A percentile compares a stretch with the other conserved stretches of the same genome.
Conservation (phyloP, 2,329 filamentous ascomycete species). For the Huntiella abstrusa region DNA sequence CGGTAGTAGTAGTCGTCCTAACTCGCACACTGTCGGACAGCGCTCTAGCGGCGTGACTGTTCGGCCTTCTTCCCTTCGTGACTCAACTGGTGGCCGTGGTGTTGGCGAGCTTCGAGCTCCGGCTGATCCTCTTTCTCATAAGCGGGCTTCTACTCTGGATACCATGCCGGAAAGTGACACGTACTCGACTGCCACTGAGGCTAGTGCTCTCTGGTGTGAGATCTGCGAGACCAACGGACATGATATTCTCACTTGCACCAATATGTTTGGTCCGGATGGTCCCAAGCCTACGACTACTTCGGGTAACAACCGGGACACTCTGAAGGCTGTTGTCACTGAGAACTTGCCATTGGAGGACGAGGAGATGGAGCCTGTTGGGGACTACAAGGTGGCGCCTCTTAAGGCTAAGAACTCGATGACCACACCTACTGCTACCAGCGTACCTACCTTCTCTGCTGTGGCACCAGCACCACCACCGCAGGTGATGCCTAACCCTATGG, state of each 20-base stretch:
- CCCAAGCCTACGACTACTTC: constrained; percentile 16
- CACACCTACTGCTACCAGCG: constrained; percentile 7
- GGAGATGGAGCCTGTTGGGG: constrained; percentile 16
- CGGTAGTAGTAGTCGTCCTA: constrained; percentile 13
- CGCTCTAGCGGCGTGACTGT: constrained; percentile 26
- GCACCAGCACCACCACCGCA: constrained; percentile 22
- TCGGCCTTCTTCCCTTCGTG: constrained; percentile 41
- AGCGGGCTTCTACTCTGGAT: constrained; percentile 38
- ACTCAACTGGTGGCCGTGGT: constrained; percentile 42
- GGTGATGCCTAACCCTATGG: constrained; percentile 42
- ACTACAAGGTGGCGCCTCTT: constrained; percentile 35
- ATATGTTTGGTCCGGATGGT: constrained; percentile 50
- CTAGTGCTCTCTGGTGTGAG: constrained; percentile 71
- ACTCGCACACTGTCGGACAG: constrained; percentile 20
- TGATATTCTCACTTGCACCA: constrained; percentile 84
- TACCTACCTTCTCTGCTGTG: constrained; percentile 2
- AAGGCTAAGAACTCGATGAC: constrained; percentile 22
- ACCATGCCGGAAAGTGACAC: constrained; percentile 53
- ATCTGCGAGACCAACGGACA: constrained; percentile 86
- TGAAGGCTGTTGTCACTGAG: constrained; percentile 4
- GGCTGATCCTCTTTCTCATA: constrained; percentile 28
- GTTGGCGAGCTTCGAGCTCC: constrained; percentile 26
- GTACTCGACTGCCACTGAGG: constrained; percentile 52
- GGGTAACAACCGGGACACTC: constrained; percentile 11
- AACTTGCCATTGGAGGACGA: neutral